Conservation (phyloP, 352 stramenopile species). For the Elongisporangium prolatum region DNA sequence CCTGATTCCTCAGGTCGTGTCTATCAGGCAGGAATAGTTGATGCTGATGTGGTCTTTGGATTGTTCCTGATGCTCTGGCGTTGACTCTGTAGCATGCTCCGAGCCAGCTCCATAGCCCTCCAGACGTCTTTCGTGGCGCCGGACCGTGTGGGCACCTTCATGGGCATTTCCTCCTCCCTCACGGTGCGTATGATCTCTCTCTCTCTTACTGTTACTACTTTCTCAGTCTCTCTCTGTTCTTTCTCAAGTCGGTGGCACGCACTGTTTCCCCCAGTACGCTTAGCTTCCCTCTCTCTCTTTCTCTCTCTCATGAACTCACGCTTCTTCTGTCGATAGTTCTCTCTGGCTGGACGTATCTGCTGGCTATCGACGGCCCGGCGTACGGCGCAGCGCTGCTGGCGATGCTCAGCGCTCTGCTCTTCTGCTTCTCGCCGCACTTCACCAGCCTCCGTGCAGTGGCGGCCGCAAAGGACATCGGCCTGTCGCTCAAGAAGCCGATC, state of each 20-base stretch:
- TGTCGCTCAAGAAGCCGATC: conserved; percentile 7
- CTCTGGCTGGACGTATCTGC: conserved; percentile 72
- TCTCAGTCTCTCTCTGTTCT: neutral
- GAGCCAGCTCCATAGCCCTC: conserved; percentile 70
- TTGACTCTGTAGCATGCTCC: conserved; percentile 46
- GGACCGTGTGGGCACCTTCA: conserved; percentile 69
- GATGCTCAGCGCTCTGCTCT: conserved; percentile 44
- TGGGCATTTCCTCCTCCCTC: conserved; percentile 75
- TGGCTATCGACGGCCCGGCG: conserved; percentile 64
- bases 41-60: neutral
- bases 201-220: neutral
- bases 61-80: neutral
- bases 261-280: conserved; percentile 69
- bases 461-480: conserved; percentile 9
- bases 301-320: neutral
- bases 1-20: conserved; percentile 64
- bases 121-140: conserved; percentile 69
- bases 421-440: conserved; percentile 68
- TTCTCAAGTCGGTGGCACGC: conserved; percentile 58
- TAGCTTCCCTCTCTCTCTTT: conserved; percentile 1
- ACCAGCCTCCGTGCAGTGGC: conserved; percentile 24
- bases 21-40: conserved; percentile 37
- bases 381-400: conserved; percentile 65
- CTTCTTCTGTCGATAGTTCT: conserved; percentile 35
- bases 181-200: conserved; percentile 37